Conservation (phyloP, 805 yeast genomes). For the Sugiyamaella qingdaonensis region DNA sequence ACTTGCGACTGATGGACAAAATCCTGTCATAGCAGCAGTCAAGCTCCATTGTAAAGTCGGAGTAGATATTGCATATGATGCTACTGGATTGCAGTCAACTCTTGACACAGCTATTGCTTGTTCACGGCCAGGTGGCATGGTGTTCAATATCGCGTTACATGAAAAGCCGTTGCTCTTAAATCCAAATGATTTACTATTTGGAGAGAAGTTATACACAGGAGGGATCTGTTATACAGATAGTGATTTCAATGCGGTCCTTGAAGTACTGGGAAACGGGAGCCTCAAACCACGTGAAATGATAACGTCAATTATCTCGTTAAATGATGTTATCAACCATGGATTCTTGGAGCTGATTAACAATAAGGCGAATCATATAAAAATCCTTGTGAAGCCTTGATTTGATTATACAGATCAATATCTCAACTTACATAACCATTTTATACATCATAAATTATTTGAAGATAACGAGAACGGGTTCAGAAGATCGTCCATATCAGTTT, state of each 20-base stretch:
- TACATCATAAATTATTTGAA: no score
- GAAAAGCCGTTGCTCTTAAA: conserved; percentile 44
- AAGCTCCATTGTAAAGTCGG: conserved; percentile 43
- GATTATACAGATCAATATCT: no score
- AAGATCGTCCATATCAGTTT: background rate
- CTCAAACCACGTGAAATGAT: conserved; percentile 41
- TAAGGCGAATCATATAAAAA: conserved; percentile 53
- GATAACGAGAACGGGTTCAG: no score
- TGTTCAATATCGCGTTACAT: conserved; percentile 65
- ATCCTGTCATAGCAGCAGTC: conserved; percentile 34
- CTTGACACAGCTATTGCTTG: conserved; percentile 49
- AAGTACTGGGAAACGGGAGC: conserved; percentile 39
- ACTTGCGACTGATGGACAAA: conserved; percentile 33
- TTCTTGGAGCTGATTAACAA: conserved; percentile 46
- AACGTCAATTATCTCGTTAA: conserved; percentile 47
- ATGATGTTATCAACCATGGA: conserved; percentile 51
- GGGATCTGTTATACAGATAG: conserved; percentile 54
- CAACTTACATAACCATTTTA: no score
- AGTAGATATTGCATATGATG: conserved; percentile 48
- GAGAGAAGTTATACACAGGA: conserved; percentile 54
- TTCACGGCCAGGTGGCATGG: conserved; percentile 47
- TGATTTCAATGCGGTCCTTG: conserved; percentile 52
- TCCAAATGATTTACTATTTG: conserved; percentile 54
- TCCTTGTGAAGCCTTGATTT: conserved; percentile 44
- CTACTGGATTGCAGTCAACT: conserved; percentile 53